Evolutionary conservation across 176 grass and related monocot genomes (phyloP).

Genomic region (Musa schizocarpa): DNA sequence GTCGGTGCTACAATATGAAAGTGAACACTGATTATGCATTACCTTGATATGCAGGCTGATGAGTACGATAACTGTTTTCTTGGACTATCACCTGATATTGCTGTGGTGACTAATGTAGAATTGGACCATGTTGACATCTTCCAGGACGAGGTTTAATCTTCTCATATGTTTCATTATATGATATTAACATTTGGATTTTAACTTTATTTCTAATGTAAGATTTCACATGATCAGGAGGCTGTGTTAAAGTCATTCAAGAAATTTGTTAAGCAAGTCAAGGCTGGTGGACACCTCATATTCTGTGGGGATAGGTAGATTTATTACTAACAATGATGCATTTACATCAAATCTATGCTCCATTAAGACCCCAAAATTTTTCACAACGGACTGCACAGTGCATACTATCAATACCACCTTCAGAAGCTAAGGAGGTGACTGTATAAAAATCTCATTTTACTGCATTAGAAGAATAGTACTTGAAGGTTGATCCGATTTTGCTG

Average conservation of each 20-base stretch:
- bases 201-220: not conserved
- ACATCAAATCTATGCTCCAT: not conserved
- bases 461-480: too few relatives aligned
- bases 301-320: slow-evolving; percentile 9
- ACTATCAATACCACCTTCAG: not conserved
- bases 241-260: slow-evolving; percentile 10
- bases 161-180: not conserved
- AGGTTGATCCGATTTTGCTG: too few relatives aligned
- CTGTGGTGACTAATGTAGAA: slow-evolving; percentile 21
- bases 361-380: not conserved
- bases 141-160: slow-evolving; percentile 10
- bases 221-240: not conserved
- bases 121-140: slow-evolving; percentile 21
- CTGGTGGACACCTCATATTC: slow-evolving; percentile 14
- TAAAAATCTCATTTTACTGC: too few relatives aligned
- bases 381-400: not conserved
- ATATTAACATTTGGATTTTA: not conserved
- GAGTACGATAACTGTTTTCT: slow-evolving; percentile 20
- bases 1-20: not conserved
- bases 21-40: not conserved
- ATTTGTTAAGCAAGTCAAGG: slow-evolving; percentile 7
- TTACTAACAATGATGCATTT: not conserved
- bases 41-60: slow-evolving; percentile 2
- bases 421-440: too few relatives aligned
- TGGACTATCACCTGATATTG: slow-evolving; percentile 17